phyloP scores from a whole-genome alignment of 2,329 filamentous ascomycete genomes.

The Aspergillus spinulosporus region DNA sequence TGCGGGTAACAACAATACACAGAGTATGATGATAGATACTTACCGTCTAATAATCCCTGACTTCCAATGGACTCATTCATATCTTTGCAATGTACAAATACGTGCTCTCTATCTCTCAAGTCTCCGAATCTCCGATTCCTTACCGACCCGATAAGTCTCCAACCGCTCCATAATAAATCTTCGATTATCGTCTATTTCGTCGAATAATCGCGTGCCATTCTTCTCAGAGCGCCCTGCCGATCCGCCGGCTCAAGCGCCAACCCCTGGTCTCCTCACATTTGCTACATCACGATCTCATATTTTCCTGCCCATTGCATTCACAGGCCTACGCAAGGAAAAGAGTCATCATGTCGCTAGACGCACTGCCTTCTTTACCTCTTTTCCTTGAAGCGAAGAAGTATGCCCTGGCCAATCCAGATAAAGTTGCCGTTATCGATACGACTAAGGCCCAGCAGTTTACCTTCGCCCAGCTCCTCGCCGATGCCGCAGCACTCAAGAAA shows the following conservation, averaged over 20 bases:
- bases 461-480: slow-evolving; percentile 42
- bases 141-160: not conserved
- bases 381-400: slow-evolving; percentile 41
- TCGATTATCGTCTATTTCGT: not conserved
- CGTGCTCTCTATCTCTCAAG: not conserved
- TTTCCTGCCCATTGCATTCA: slow-evolving; percentile 1
- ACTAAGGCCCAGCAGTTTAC: slow-evolving; percentile 43
- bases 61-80: not conserved
- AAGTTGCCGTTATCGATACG: slow-evolving; percentile 42
- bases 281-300: not conserved
- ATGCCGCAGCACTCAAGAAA: slow-evolving; percentile 39
- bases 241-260: not conserved
- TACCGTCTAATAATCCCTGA: not conserved
- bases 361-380: slow-evolving; percentile 42
- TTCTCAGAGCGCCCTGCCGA: not conserved
- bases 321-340: not conserved
- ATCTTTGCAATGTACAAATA: not conserved
- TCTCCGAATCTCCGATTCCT: not conserved
- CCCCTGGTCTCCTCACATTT: not conserved
- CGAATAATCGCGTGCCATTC: slow-evolving; percentile 7
- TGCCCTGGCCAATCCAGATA: slow-evolving; percentile 33
- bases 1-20: too few species aligned
- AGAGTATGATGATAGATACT: too few species aligned
- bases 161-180: not conserved
- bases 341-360: slow-evolving; percentile 19